Conservation (phyloP, 2,329 filamentous ascomycete species). For the Xylariaceae sp. region DNA sequence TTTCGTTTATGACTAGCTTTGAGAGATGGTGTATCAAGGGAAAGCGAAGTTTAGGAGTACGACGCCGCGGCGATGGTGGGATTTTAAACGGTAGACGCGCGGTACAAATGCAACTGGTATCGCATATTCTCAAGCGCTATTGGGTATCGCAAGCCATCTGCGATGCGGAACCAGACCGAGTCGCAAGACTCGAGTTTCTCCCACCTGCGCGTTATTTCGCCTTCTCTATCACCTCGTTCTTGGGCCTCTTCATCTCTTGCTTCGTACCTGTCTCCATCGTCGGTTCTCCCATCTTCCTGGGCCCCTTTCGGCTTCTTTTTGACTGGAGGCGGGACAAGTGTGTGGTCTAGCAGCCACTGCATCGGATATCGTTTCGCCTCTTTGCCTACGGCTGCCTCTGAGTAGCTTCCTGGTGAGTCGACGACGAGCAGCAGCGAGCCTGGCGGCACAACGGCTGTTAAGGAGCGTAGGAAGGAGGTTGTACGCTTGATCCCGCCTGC, state of each 20-base stretch:
- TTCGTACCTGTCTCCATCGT: too few relatives aligned
- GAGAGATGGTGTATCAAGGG: too few relatives aligned
- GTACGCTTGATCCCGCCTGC: slow-evolving; percentile 73
- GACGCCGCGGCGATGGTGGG: too few relatives aligned
- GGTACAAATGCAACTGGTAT: slow-evolving; percentile 88
- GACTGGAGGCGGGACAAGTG: slow-evolving; percentile 56
- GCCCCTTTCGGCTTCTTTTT: not conserved
- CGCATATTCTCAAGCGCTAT: slow-evolving; percentile 93
- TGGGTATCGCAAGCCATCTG: slow-evolving; percentile 72
- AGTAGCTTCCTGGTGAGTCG: slow-evolving; percentile 93
- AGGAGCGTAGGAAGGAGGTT: slow-evolving; percentile 73
- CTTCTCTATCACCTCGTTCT: slow-evolving; percentile 42
- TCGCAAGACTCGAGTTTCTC: slow-evolving; percentile 76
- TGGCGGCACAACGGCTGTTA: slow-evolving; percentile 63
- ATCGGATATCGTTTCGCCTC: slow-evolving; percentile 79
- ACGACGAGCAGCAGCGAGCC: slow-evolving; percentile 81
- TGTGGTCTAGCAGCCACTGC: slow-evolving; percentile 89
- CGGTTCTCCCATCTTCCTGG: too few relatives aligned
- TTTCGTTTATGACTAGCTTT: too few relatives aligned
- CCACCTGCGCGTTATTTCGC: slow-evolving; percentile 59
- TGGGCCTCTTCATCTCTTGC: slow-evolving; percentile 35
- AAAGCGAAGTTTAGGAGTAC: too few relatives aligned
- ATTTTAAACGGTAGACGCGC: slow-evolving; percentile 32
- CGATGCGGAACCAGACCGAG: slow-evolving; percentile 83
- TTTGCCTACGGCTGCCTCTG: slow-evolving; percentile 74